Percentiles rank a stretch among this genome's conserved stretches.
These are phyloP conservation scores for Halenospora varia DNA, from an alignment of 495 filamentous ascomycete species.

Conservation along the genomic window DNA sequence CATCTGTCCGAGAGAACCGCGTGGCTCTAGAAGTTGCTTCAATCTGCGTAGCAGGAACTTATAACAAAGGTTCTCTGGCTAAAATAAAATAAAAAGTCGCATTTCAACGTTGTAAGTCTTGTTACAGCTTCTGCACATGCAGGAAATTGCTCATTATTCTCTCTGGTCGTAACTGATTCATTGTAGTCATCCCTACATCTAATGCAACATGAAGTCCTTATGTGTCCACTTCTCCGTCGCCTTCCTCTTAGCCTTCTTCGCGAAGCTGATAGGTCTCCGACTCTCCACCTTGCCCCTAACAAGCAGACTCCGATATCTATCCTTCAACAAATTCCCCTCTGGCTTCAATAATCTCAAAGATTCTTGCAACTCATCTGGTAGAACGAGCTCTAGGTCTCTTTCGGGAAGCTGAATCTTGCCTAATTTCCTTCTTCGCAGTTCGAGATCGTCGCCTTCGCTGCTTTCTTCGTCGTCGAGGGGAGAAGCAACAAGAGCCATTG, in stretches of 20 bases:
- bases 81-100: no score
- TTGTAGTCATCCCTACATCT: no score
- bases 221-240: slow-evolving; percentile 93
- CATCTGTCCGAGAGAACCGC: no score
- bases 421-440: slow-evolving; percentile 69
- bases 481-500: slow-evolving; percentile 23
- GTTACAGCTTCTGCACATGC: no score
- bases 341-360: slow-evolving; percentile 85
- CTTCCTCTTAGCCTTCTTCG: slow-evolving; percentile 71
- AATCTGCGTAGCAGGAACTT: no score
- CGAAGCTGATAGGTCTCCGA: slow-evolving; percentile 69
- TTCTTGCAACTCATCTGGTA: slow-evolving; percentile 91
- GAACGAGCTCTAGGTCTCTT: slow-evolving; percentile 77
- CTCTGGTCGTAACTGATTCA: no score
- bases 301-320: slow-evolving; percentile 84
- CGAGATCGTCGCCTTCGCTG: slow-evolving; percentile 51
- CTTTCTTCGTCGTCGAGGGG: slow-evolving; percentile 34
- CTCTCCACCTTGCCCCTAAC: slow-evolving; percentile 86
- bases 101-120: no score
- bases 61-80: no score
- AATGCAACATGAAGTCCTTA: slow-evolving; percentile 77
- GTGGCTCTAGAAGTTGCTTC: no score
- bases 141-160: no score
- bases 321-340: slow-evolving; percentile 88
- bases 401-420: slow-evolving; percentile 76